Percentiles rank a stretch among this genome's conserved stretches.
Evolutionary conservation across 768 basidiomycete species (phyloP).

Genomic region (Boletus sensibilis): DNA sequence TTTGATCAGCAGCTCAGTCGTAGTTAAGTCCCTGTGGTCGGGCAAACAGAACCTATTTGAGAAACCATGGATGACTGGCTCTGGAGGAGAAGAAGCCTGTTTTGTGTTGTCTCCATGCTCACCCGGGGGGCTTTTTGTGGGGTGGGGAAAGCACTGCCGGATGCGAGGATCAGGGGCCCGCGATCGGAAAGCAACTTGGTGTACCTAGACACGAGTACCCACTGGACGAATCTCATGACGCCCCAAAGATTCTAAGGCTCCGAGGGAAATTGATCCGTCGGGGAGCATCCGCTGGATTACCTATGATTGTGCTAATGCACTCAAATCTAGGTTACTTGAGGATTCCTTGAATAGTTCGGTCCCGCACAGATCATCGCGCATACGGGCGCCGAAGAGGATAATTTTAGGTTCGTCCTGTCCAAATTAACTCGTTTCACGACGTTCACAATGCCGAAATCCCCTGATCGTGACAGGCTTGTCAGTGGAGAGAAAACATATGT

Average conservation of each 20-base stretch:
- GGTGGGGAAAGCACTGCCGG: conserved; percentile 2
- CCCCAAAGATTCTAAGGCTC: not conserved
- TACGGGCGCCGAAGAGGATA: not conserved
- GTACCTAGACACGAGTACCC: not conserved
- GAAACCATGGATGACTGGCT: not conserved
- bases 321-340: not conserved
- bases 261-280: not conserved
- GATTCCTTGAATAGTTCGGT: conserved; percentile 1
- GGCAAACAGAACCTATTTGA: not conserved
- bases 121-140: conserved; percentile 25
- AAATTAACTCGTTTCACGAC: not conserved
- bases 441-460: not conserved
- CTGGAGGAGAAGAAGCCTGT: conserved; percentile 23
- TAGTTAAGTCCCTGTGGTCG: not conserved
- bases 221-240: conserved; percentile 4
- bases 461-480: not conserved
- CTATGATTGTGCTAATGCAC: not conserved
- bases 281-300: not conserved
- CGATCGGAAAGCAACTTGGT: not conserved
- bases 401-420: not conserved
- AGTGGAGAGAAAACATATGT: not conserved
- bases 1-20: conserved; percentile 2
- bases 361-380: not conserved
- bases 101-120: conserved; percentile 32
- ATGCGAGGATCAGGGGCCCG: not conserved